Base-by-base conservation (phyloP, 2,329 filamentous ascomycete species). In the Phyllosticta ampelicida region DNA sequence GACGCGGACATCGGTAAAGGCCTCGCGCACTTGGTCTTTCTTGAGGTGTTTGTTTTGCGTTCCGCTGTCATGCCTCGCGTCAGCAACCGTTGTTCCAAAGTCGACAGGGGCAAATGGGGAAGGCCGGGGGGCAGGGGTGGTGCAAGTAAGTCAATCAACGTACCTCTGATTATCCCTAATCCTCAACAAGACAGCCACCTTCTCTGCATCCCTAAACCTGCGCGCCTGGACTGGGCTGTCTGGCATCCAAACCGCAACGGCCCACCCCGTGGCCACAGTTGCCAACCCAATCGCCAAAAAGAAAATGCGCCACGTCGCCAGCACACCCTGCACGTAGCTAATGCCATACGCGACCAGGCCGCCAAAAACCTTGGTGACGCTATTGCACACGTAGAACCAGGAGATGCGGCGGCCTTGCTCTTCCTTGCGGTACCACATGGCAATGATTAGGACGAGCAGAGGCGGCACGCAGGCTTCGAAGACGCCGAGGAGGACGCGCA, bases 401-500 rank as follows among this genome's bases (percentile, higher is more conserved):
- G 54, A 62, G 16, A 68, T 64, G 68, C 71, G 8, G 61, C 64
- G 60, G 71, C 63, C 80, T 66, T 83, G 80, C 63, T 83, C 82
- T 60, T 76, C 73, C 55, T 81, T 75, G 48, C 79, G 75, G 73
- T 80, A 85, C 82, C 82, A 85, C 79, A 83, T 83, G 55, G 69
- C 77, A 72, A 80, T 80, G 53, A 85, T 80, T 1, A 77, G 65
- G 16, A 71, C 69, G 48, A 74, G 68, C 6, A 67, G 66, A 13
- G 68, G 0, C 84, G 80, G 68, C 88, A 86, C 64, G 87, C 87
- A 55, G 85, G 79, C 54, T 85, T 86, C 6, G 89, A 77, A 26
- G 48, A 58, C 29, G 29, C 56, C 56, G 8, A 89, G 70, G 0
- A 82, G 85, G 5, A 86, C 78, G 2, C 56, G 56, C 86, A 80